Conservation (phyloP, 805 yeast genomes). For the Saturnispora halmiae region DNA sequence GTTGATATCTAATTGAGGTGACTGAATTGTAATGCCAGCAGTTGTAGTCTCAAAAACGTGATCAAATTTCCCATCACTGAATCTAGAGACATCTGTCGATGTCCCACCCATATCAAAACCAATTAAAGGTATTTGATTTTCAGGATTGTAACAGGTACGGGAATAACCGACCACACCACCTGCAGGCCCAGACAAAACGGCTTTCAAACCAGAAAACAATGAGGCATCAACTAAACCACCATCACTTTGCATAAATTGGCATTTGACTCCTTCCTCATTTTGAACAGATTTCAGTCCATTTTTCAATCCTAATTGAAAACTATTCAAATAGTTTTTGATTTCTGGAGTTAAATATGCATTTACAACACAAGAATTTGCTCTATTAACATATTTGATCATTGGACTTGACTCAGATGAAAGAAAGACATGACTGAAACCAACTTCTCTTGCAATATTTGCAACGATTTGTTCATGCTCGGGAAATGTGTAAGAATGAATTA, state of each 20-base stretch:
- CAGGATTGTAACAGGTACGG: slow-evolving; percentile 58
- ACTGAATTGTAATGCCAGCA: slow-evolving; percentile 75
- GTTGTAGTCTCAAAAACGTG: slow-evolving; percentile 78
- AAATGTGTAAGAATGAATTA: slow-evolving; percentile 65
- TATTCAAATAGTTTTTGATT: slow-evolving; percentile 51
- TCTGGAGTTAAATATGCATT: slow-evolving; percentile 82
- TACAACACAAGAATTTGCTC: slow-evolving; percentile 71
- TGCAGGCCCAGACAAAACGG: slow-evolving; percentile 93
- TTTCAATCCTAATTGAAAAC: slow-evolving; percentile 53
- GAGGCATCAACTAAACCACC: slow-evolving; percentile 88
- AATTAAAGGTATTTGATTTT: slow-evolving; percentile 51
- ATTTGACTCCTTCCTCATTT: slow-evolving; percentile 37
- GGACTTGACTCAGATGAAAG: slow-evolving; percentile 64
- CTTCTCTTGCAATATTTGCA: slow-evolving; percentile 47
- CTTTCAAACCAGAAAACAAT: slow-evolving; percentile 76
- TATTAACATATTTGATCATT: slow-evolving; percentile 65
- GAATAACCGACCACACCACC: slow-evolving; percentile 97
- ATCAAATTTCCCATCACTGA: slow-evolving; percentile 54
- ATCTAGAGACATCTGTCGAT: slow-evolving; percentile 76
- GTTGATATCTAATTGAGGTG: slow-evolving; percentile 75
- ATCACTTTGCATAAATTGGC: slow-evolving; percentile 92
- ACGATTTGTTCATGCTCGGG: slow-evolving; percentile 58
- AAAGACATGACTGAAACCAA: slow-evolving; percentile 65
- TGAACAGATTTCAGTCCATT: slow-evolving; percentile 35
- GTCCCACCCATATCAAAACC: slow-evolving; percentile 94